A percentile compares a stretch with the other conserved stretches of the same genome.
phyloP scores from a whole-genome alignment of 768 basidiomycete genomes.

The Tremella yokohamensis region DNA sequence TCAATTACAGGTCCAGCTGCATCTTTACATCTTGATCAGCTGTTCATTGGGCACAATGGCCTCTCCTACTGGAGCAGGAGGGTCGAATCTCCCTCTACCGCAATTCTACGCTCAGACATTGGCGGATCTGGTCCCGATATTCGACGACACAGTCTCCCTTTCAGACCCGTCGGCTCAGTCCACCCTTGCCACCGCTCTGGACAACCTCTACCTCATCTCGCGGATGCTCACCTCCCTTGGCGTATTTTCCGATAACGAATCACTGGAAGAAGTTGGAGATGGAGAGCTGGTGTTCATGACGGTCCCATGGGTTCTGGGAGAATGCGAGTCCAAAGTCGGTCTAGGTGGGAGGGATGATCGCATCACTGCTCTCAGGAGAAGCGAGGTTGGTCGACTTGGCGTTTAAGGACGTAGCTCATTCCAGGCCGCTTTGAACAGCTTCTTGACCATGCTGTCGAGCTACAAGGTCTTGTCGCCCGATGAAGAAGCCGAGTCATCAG shows the following conservation, averaged over 20 bases:
- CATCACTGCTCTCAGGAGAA: conserved; percentile 30
- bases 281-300: conserved; percentile 49
- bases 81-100: conserved; percentile 40
- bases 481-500: conserved; percentile 35
- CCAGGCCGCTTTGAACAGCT: conserved; percentile 37
- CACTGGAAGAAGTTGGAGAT: conserved; percentile 46
- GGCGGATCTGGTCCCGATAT: conserved; percentile 35
- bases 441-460: conserved; percentile 36
- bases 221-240: conserved; percentile 47
- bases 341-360: conserved; percentile 38
- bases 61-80: not conserved
- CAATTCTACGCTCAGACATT: conserved; percentile 41
- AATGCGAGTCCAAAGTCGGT: conserved; percentile 40
- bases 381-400: conserved; percentile 38
- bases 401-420: not conserved
- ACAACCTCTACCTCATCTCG: conserved; percentile 38
- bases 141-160: conserved; percentile 39
- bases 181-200: conserved; percentile 26
- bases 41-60: not conserved
- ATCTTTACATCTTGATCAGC: not conserved
- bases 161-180: conserved; percentile 30
- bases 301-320: conserved; percentile 44
- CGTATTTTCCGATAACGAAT: conserved; percentile 51
- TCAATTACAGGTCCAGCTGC: no score
- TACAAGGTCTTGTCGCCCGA: conserved; percentile 40